A percentile compares a stretch with the other conserved stretches of the same genome.
Conservation (phyloP, 441 rosid genomes). For the Adansonia madagascariensis region DNA sequence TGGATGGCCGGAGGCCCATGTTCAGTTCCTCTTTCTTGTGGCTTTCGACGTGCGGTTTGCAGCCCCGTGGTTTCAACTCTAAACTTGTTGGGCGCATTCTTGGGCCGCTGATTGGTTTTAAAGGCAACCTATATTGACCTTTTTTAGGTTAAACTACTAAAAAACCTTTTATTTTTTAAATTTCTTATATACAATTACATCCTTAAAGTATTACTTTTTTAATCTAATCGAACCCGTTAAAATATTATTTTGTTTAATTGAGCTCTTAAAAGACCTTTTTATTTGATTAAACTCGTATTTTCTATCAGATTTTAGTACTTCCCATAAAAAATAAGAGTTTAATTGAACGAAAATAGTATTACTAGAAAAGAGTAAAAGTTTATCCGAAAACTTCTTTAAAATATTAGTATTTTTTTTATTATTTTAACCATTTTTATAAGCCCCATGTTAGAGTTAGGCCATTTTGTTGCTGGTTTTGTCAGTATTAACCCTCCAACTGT, state of each 20-base stretch:
- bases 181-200: no score
- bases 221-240: no score
- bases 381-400: no score
- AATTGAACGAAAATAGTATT: background rate
- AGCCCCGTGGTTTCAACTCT: background rate
- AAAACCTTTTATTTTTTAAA: background rate
- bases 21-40: background rate
- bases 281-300: background rate
- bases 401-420: no score
- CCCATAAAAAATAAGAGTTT: background rate
- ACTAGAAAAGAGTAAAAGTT: no score
- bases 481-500: no score
- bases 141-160: background rate
- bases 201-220: no score
- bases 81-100: background rate
- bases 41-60: background rate
- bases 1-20: background rate
- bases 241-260: background rate
- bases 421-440: no score
- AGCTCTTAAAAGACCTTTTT: slow-evolving; percentile 5
- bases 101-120: background rate
- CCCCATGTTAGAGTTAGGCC: no score
- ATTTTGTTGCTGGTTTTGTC: no score
- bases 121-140: background rate
- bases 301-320: background rate